Conservation (phyloP, 768 basidiomycete genomes). For the Porphyrellus cyaneotinctus region DNA sequence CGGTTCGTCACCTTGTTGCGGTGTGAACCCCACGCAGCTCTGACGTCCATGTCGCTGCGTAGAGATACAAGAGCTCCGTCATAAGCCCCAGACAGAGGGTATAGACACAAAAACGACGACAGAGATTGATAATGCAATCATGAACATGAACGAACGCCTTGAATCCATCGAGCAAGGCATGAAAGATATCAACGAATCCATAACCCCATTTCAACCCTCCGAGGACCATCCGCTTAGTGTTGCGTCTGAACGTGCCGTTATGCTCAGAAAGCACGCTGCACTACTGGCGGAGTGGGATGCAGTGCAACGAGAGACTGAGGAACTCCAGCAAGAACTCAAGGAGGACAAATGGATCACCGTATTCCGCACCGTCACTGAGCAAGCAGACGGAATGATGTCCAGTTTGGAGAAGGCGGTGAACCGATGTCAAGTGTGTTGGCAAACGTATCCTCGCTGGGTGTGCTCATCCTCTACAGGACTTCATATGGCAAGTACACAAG, state of each 20-base stretch:
- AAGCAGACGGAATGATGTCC: slow-evolving; percentile 97
- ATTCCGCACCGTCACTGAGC: slow-evolving; percentile 89
- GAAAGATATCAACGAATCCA: slow-evolving; percentile 59
- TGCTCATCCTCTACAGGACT: slow-evolving; percentile 50
- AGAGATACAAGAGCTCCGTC: slow-evolving; percentile 93
- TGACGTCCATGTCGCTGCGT: slow-evolving; percentile 12
- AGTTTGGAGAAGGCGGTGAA: slow-evolving; percentile 91
- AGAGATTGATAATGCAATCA: slow-evolving; percentile 78
- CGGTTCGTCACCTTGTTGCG: slow-evolving; percentile 41
- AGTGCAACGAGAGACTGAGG: slow-evolving; percentile 74
- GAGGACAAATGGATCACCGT: slow-evolving; percentile 97
- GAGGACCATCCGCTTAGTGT: slow-evolving; percentile 47
- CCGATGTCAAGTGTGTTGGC: slow-evolving; percentile 70
- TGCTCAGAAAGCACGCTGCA: slow-evolving; percentile 72
- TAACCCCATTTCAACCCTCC: slow-evolving; percentile 55
- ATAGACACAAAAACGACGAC: slow-evolving; percentile 53
- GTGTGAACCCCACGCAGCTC: background rate
- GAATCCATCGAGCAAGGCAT: slow-evolving; percentile 71
- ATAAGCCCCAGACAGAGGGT: slow-evolving; percentile 68
- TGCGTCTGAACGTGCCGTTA: slow-evolving; percentile 34
- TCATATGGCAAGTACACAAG: slow-evolving; percentile 78
- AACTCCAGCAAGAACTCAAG: slow-evolving; percentile 86
- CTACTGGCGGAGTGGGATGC: slow-evolving; percentile 77
- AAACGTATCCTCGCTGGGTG: background rate
- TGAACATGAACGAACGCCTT: slow-evolving; percentile 73